These are phyloP conservation scores for Tripidium arundinaceum DNA, from an alignment of 202 grass and related monocot genomes.

Conservation along the genomic window DNA sequence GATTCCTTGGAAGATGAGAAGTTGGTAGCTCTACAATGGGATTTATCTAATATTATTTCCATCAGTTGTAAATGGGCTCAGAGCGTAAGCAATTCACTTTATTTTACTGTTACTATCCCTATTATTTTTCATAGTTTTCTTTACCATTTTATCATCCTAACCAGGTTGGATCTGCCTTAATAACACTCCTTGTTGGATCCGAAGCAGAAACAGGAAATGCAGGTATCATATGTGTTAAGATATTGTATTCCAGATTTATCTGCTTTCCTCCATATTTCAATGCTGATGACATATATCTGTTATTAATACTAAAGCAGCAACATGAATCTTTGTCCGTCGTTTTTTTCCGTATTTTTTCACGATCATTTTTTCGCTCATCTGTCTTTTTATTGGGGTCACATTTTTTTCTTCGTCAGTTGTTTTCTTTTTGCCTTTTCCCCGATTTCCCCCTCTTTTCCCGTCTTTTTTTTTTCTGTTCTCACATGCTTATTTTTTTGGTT, in stretches of 20 bases:
- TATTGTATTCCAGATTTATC: conserved; percentile 12
- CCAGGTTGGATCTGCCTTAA: conserved; percentile 36
- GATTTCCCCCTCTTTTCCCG: neutral
- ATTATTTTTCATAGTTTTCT: conserved; percentile 29
- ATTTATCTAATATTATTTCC: conserved; percentile 53
- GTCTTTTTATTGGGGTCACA: neutral
- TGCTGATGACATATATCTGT: neutral
- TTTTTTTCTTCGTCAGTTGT: neutral
- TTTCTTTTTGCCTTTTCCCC: neutral
- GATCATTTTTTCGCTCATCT: neutral
- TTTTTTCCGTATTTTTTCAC: neutral
- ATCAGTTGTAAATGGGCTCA: conserved; percentile 63
- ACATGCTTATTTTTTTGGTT: neutral
- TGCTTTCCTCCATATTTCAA: conserved; percentile 12
- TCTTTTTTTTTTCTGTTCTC: neutral
- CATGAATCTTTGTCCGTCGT: neutral
- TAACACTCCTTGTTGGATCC: conserved; percentile 30
- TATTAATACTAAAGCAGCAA: neutral
- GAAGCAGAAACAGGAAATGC: conserved; percentile 25
- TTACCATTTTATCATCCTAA: conserved; percentile 17
- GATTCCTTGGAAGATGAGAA: conserved; percentile 43
- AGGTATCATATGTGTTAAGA: conserved; percentile 32
- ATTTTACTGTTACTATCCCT: conserved; percentile 3
- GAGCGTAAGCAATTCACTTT: conserved; percentile 52
- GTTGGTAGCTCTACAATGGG: conserved; percentile 42